These are phyloP conservation scores for Lanmaoa rubissima DNA, from an alignment of 768 basidiomycete species.

Conservation along the genomic window DNA sequence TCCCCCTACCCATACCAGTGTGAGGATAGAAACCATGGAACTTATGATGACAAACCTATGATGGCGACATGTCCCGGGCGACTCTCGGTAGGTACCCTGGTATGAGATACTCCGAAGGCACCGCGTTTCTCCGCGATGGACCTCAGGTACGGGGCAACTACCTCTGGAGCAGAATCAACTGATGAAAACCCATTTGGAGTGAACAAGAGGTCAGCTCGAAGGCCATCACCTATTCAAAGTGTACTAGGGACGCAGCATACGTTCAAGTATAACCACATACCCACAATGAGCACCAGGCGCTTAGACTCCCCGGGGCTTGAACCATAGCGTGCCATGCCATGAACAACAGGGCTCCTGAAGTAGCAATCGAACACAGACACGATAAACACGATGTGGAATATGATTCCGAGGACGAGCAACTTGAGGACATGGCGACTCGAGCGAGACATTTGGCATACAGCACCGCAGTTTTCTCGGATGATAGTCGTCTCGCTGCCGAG, in stretches of 20 bases:
- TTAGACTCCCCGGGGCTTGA: conserved; percentile 52
- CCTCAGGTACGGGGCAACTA: conserved; percentile 74
- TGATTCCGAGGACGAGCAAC: conserved; percentile 62
- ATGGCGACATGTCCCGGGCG: conserved; percentile 87
- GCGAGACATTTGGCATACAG: conserved; percentile 13
- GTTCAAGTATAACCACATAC: conserved; percentile 37
- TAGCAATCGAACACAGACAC: conserved; percentile 83
- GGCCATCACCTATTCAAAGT: conserved; percentile 62
- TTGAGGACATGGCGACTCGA: conserved; percentile 26
- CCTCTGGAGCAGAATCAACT: conserved; percentile 48
- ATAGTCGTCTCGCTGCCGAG: too few species aligned
- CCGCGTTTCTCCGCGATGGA: conserved; percentile 65
- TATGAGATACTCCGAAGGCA: conserved; percentile 83
- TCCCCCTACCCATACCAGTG: conserved; percentile 48
- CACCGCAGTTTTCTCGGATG: background rate
- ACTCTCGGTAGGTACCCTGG: conserved; percentile 84
- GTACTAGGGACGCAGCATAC: background rate
- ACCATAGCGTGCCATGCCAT: conserved; percentile 66
- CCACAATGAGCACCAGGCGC: conserved; percentile 77
- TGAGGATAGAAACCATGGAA: conserved; percentile 1
- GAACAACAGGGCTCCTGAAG: conserved; percentile 79
- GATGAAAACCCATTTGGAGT: conserved; percentile 56
- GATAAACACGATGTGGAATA: conserved; percentile 75
- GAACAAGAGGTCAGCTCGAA: conserved; percentile 79
- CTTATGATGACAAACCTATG: conserved; percentile 50